Base-by-base conservation (phyloP, 2,329 filamentous ascomycete genomes). In the Claviceps maximensis region DNA sequence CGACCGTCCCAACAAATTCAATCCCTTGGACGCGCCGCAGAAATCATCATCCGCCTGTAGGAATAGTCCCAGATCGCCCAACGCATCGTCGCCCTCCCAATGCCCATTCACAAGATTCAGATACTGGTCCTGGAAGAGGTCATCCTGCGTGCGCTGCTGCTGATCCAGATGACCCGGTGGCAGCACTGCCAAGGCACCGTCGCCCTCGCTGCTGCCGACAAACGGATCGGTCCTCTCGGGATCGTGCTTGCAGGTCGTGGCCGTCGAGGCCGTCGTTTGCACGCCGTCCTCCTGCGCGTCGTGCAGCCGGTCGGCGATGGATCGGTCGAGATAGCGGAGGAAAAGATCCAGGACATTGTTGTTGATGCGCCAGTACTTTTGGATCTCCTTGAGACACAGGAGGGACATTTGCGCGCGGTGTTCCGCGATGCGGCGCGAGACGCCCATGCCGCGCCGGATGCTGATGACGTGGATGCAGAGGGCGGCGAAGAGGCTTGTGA, bases 311-410 rank as follows among this genome's bases (percentile, higher is more conserved):
- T 63, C 64, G 7, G 65, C 66, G 31, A 69, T 69, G 3, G 68
- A 67, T 13, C 64, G 63, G 52, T 70, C 68, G 6, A 69, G 63
- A 3, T 69, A 69, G 25, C 65, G 66, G 0, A 70, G 57, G 29
- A 70, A 70, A 6, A 70, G 55, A 25, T 70, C 67, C 6, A 70
- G 61, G 0, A 69, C 59, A 36, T 67, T 67, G 56, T 67, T 69
- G 59, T 70, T 70, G 54, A 69, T 68, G 19, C 65, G 59, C 67
- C 67, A 70, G 57, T 69, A 69, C n/a, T 68, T 68, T 27, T 69
- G 66, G 0, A 70, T 61, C 55, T 69, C 68, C 42, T 69, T 64
- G 1, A 70, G 60, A 4, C 66, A 66, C 2, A 70, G 57, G 2
- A 69, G 65, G 40, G 67, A 70, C 55, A 68, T 64, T 36, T 69